Base-by-base conservation (phyloP, 164 flowering plant genomes). In the Hamamelis virginiana region DNA sequence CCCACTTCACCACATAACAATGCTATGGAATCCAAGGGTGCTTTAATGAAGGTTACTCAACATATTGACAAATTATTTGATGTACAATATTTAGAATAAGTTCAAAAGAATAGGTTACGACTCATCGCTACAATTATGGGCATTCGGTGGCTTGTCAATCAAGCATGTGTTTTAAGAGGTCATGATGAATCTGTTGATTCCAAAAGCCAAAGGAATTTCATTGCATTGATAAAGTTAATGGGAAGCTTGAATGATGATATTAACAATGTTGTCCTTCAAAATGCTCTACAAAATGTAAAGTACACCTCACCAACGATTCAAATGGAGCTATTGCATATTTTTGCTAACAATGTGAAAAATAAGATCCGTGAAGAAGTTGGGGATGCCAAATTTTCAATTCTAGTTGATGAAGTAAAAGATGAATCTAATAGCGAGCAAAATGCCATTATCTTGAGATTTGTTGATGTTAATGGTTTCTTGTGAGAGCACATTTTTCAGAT, bases 391-490 rank as follows among this genome's bases (percentile, higher is more conserved):
- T 77, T 69, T 50, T n/a, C n/a, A 70, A 48, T 67, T 13, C 53
- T 72, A n/a, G 52, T 73, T 18, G 69, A 69, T 73, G 72, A 44
- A n/a, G n/a, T 62, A 13, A 6, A 50, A 5, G 72, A 71, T 75
- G 52, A 19, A 52, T 71, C 72, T 25, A 64, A 59, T n/a, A 73
- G 41, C 25, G 67, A 70, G 43, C 65, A 72, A 63, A 73, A 72
- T 61, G 67, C 59, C 33, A 22, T 75, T 23, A 33, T 79, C 8
- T 44, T 67, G 43, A 57, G 75, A 52, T 79, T 75, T 51, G 78
- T 72, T 48, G 74, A 68, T 50, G 47, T 15, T 0, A 25, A 48
- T 51, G 73, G 74, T 51, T 68, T 28, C 18, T 5, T 74, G 0
- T 5, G 11, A 51, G 75, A 77, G 48, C 60, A 64, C 4, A 57